Evolutionary conservation across 305 asterid species (phyloP).

Genomic region (Fraxinus albicans): DNA sequence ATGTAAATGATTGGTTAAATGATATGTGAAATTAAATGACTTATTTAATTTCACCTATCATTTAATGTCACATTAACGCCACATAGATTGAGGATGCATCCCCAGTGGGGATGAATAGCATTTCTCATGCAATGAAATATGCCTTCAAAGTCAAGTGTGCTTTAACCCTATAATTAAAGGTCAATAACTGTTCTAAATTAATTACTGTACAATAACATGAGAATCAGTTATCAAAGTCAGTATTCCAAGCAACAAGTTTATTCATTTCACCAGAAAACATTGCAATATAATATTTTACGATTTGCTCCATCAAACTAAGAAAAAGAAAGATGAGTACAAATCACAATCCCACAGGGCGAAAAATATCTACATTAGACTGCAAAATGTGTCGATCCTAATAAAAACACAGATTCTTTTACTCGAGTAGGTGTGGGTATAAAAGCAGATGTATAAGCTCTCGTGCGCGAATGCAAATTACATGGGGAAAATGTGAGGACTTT

Average conservation of each 20-base stretch:
- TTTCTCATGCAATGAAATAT: too few relatives aligned
- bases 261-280: background rate
- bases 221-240: background rate
- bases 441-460: background rate
- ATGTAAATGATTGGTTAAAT: too few relatives aligned
- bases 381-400: background rate
- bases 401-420: background rate
- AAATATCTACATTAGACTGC: background rate
- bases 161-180: background rate
- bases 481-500: background rate
- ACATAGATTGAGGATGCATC: too few relatives aligned
- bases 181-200: background rate
- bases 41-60: too few relatives aligned
- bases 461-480: background rate
- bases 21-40: too few relatives aligned
- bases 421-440: background rate
- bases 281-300: background rate
- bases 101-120: too few relatives aligned
- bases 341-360: background rate
- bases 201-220: slow-evolving; percentile 18
- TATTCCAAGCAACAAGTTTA: background rate
- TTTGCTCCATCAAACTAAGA: background rate
- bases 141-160: background rate
- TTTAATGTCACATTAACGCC: too few relatives aligned
- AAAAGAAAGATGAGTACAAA: background rate